Percentiles rank a stretch among this genome's conserved stretches.
Evolutionary conservation across 108 stramenopile species (phyloP).

Genomic region (Pseudonitzschia multiseries): DNA sequence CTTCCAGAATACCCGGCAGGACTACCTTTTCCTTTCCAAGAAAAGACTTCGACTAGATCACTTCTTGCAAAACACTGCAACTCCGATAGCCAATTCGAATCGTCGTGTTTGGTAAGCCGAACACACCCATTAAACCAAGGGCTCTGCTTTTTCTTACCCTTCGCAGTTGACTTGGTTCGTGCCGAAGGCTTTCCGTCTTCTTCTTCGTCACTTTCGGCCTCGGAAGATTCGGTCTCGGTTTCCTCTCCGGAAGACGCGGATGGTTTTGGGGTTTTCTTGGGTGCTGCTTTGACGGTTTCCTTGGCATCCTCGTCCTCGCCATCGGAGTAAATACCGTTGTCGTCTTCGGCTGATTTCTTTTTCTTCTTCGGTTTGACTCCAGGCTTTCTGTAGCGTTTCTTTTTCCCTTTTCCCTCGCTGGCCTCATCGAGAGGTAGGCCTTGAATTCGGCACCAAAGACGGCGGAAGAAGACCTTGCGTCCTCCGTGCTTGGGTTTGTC

Average conservation of each 20-base stretch:
- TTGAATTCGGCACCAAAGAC: constrained; percentile 88
- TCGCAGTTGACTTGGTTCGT: constrained; percentile 18
- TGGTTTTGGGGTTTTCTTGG: constrained; percentile 23
- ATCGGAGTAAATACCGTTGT: constrained; percentile 30
- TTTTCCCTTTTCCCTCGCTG: constrained; percentile 37
- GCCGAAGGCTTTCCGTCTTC: constrained; percentile 25
- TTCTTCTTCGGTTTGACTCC: constrained; percentile 29
- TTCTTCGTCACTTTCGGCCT: constrained; percentile 36
- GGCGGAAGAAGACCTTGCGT: constrained; percentile 87
- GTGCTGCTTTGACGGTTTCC: not conserved
- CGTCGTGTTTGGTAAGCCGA: constrained; percentile 72
- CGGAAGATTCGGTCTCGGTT: constrained; percentile 30
- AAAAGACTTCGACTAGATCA: constrained; percentile 78
- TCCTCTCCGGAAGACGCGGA: constrained; percentile 45
- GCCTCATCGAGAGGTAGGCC: constrained; percentile 56
- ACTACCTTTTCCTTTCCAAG: constrained; percentile 51
- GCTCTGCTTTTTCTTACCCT: constrained; percentile 39
- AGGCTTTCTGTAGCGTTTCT: constrained; percentile 39
- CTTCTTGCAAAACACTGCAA: constrained; percentile 75
- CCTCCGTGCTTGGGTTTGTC: constrained; percentile 89
- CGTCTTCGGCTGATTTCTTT: constrained; percentile 9
- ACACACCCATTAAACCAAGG: constrained; percentile 55
- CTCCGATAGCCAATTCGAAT: constrained; percentile 79
- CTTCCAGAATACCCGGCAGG: constrained; percentile 51
- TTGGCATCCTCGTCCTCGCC: constrained; percentile 40